Conservation (phyloP, 306 rosid genomes). For the Vicia faba region DNA sequence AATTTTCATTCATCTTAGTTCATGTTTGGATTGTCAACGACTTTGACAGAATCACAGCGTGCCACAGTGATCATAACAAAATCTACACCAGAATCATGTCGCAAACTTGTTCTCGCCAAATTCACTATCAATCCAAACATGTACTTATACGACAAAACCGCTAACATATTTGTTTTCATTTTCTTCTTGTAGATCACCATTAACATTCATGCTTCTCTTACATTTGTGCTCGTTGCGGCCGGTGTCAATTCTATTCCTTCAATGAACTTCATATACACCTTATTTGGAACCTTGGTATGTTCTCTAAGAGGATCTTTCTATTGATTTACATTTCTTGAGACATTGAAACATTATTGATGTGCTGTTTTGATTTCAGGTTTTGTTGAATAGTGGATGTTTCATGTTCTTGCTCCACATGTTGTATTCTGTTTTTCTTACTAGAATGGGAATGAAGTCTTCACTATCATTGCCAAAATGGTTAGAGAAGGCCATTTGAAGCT, state of each 20-base stretch:
- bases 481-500: constrained; percentile 64
- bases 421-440: constrained; percentile 76
- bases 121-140: neutral
- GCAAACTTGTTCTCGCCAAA: neutral
- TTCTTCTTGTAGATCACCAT: constrained; percentile 75
- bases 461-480: constrained; percentile 87
- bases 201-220: constrained; percentile 90
- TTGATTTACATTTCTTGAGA: constrained; percentile 1
- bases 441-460: constrained; percentile 88
- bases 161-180: neutral
- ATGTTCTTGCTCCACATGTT: constrained; percentile 83
- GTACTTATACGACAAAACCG: neutral
- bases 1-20: constrained; percentile 5
- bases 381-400: constrained; percentile 77
- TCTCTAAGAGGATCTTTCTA: neutral
- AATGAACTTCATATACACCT: constrained; percentile 65
- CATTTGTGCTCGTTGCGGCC: constrained; percentile 75
- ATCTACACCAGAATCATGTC: neutral
- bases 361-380: constrained; percentile 50
- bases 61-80: neutral
- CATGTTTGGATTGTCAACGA: neutral
- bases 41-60: neutral
- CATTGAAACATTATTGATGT: constrained; percentile 25
- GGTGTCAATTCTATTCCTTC: constrained; percentile 76
- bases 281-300: constrained; percentile 76